phyloP scores from a whole-genome alignment of 2,329 filamentous ascomycete genomes.

The Cladosporium sp. region DNA sequence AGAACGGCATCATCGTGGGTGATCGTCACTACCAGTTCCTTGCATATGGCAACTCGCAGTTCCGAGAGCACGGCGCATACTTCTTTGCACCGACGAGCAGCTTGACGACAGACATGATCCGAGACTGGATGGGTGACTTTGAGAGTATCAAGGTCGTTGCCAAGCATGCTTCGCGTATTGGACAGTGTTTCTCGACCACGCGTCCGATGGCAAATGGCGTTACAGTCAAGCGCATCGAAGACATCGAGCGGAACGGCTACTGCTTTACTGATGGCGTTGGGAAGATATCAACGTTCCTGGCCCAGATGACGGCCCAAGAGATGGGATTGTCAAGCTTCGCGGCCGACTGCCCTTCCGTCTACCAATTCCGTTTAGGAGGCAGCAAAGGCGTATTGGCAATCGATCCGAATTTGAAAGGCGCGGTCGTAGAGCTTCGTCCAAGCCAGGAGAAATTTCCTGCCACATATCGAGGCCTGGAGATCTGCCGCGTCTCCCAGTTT shows the following conservation, averaged over 20 bases:
- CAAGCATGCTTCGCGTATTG: slow-evolving; percentile 82
- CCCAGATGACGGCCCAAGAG: slow-evolving; percentile 66
- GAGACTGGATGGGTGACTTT: slow-evolving; percentile 82
- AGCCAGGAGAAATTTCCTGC: slow-evolving; percentile 86
- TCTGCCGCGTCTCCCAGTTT: slow-evolving; percentile 74
- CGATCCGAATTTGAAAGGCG: slow-evolving; percentile 57
- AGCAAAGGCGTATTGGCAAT: slow-evolving; percentile 84
- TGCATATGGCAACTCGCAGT: slow-evolving; percentile 91
- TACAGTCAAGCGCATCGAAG: slow-evolving; percentile 55
- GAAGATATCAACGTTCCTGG: slow-evolving; percentile 77
- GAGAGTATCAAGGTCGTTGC: slow-evolving; percentile 75
- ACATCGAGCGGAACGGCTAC: slow-evolving; percentile 64
- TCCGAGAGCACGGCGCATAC: slow-evolving; percentile 85
- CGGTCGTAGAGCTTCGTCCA: slow-evolving; percentile 70
- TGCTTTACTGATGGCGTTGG: slow-evolving; percentile 91
- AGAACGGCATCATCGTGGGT: slow-evolving; percentile 75
- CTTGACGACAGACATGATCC: slow-evolving; percentile 69
- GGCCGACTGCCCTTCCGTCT: slow-evolving; percentile 66
- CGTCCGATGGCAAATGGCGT: slow-evolving; percentile 63
- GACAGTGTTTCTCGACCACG: slow-evolving; percentile 95
- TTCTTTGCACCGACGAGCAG: slow-evolving; percentile 74
- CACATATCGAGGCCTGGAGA: slow-evolving; percentile 67
- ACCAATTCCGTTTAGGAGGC: slow-evolving; percentile 87
- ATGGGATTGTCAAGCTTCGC: slow-evolving; percentile 53
- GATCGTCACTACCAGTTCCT: slow-evolving; percentile 82